These are phyloP conservation scores for Entomortierella beljakovae DNA, from an alignment of 192 early-diverging fungal genomes.

Conservation along the genomic window DNA sequence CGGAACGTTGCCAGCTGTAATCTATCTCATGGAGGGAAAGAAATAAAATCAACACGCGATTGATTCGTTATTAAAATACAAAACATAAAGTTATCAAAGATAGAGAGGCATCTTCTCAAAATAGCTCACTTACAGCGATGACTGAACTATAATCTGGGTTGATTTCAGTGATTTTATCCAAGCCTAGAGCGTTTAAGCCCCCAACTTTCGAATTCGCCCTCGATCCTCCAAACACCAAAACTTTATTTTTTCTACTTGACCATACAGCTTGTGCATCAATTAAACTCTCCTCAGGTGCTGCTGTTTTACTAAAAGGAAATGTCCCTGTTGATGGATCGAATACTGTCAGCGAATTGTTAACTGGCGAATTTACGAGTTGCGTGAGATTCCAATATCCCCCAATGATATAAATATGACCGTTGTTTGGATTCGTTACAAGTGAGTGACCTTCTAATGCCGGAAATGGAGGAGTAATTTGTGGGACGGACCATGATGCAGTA, in stretches of 20 bases:
- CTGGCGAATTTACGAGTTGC: background rate
- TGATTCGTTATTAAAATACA: background rate
- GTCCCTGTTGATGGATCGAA: constrained; percentile 14
- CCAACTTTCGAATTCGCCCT: background rate
- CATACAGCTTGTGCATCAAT: constrained; percentile 27
- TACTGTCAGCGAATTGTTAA: constrained; percentile 23
- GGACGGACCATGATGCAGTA: background rate
- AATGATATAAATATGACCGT: constrained; percentile 29
- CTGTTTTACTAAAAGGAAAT: background rate
- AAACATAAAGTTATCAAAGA: background rate
- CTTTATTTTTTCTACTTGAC: constrained; percentile 19
- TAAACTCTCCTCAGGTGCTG: background rate
- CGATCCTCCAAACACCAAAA: constrained; percentile 41
- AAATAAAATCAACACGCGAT: background rate
- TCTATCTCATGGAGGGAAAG: background rate
- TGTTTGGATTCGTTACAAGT: constrained; percentile 11
- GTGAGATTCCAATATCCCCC: constrained; percentile 18
- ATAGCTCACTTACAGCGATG: constrained; percentile 5
- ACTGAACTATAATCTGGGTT: constrained; percentile 5
- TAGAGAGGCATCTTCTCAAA: constrained; percentile 6
- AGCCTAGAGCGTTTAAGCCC: constrained; percentile 1
- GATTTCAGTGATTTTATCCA: constrained; percentile 16
- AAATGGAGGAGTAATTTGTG: background rate
- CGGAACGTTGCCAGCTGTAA: constrained; percentile 20
- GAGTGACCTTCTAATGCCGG: constrained; percentile 26